Percentiles rank a stretch among this genome's conserved stretches.
Conservation (phyloP, 305 asterid species). For the Fraxinus greggii region DNA sequence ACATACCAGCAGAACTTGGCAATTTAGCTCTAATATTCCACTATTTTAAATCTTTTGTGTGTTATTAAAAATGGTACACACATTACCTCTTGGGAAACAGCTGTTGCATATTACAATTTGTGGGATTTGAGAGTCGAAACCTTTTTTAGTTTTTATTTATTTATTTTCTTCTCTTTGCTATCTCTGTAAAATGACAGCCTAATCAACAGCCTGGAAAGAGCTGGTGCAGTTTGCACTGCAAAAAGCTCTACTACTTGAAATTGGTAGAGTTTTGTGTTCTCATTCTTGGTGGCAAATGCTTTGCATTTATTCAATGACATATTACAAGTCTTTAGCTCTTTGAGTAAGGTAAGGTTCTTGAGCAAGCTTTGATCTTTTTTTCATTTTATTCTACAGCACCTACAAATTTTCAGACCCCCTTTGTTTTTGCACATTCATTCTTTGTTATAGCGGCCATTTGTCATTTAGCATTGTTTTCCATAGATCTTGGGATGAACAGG, state of each 20-base stretch:
- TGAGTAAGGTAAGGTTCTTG: slow-evolving; percentile 42
- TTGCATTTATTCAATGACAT: slow-evolving; percentile 25
- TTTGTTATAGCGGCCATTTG: slow-evolving; percentile 11
- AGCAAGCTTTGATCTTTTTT: slow-evolving; percentile 30
- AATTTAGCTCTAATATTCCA: slow-evolving; percentile 12
- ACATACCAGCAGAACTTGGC: not conserved
- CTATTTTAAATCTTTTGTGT: not conserved
- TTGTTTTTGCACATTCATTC: not conserved
- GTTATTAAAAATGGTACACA: slow-evolving; percentile 25
- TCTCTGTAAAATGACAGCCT: slow-evolving; percentile 75
- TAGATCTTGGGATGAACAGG: slow-evolving; percentile 47
- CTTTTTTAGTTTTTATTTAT: slow-evolving; percentile 10
- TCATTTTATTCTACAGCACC: slow-evolving; percentile 17
- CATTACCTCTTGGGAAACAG: slow-evolving; percentile 41
- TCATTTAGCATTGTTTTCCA: slow-evolving; percentile 18
- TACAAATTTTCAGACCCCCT: slow-evolving; percentile 19
- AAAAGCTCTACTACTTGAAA: slow-evolving; percentile 33
- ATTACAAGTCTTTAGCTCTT: slow-evolving; percentile 30
- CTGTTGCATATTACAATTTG: slow-evolving; percentile 34
- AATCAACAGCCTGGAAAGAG: slow-evolving; percentile 97
- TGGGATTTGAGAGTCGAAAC: slow-evolving; percentile 39
- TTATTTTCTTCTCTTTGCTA: slow-evolving; percentile 33
- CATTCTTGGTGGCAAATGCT: slow-evolving; percentile 36
- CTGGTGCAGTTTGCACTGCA: slow-evolving; percentile 62
- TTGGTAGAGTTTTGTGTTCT: slow-evolving; percentile 30